Evolutionary conservation across 257 asterid genomes (phyloP).

Genomic region (Solanum corneliomulleri): DNA sequence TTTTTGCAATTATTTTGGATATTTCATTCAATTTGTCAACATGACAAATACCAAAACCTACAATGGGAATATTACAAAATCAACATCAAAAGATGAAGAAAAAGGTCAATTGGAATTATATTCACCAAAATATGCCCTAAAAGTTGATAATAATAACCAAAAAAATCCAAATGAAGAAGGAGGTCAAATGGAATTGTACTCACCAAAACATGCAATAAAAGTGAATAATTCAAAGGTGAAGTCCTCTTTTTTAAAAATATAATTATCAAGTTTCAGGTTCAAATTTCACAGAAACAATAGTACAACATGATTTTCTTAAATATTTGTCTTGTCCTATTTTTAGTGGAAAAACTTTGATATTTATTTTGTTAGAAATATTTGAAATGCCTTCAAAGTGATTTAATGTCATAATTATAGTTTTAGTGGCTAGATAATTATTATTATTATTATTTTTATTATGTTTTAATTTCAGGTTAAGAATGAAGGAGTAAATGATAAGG

Average conservation of each 20-base stretch:
- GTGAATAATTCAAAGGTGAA: not conserved
- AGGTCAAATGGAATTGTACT: not conserved
- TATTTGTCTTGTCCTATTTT: not conserved
- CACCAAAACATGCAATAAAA: not conserved
- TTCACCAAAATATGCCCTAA: not conserved
- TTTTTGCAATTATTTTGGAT: not conserved
- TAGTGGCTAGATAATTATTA: not conserved
- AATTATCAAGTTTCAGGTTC: not conserved
- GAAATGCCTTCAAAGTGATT: not conserved
- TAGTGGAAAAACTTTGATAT: not conserved
- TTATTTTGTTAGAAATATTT: too few species aligned
- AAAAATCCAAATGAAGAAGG: not conserved
- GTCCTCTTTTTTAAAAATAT: not conserved
- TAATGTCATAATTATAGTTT: too few species aligned
- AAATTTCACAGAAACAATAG: not conserved
- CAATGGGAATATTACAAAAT: not conserved
- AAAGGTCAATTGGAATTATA: not conserved
- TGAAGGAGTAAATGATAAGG: not conserved
- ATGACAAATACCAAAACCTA: not conserved
- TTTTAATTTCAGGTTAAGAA: not conserved
- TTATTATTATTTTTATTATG: not conserved
- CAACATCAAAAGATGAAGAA: not conserved
- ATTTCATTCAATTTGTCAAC: not conserved
- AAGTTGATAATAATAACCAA: not conserved
- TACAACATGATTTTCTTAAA: too few species aligned